Conservation (phyloP, 176 grass and related monocot species). For the Zoysia pacifica region DNA sequence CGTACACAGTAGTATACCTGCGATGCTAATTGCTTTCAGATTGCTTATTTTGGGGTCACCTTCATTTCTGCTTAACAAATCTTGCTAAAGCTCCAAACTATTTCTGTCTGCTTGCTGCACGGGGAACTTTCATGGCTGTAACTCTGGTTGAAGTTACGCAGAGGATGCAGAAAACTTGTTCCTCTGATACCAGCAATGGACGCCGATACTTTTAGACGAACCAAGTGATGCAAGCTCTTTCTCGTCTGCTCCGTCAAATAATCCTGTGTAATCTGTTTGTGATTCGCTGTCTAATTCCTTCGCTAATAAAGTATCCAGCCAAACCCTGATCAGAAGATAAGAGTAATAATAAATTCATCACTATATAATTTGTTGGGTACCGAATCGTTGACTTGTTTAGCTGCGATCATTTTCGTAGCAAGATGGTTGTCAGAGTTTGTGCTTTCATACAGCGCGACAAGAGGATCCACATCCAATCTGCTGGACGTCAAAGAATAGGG, state of each 20-base stretch:
- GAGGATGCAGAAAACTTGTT: not conserved
- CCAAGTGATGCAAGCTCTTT: not conserved
- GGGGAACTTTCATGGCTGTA: not conserved
- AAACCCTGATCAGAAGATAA: not conserved
- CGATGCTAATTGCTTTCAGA: no score
- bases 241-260: not conserved
- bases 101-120: slow-evolving; percentile 13
- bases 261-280: not conserved
- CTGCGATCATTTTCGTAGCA: not conserved
- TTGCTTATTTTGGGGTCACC: slow-evolving; percentile 38
- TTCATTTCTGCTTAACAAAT: slow-evolving; percentile 30
- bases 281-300: not conserved
- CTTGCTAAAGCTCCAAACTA: not conserved
- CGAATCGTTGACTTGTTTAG: slow-evolving; percentile 10
- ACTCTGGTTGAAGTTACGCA: slow-evolving; percentile 10
- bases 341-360: not conserved
- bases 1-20: no score
- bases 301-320: not conserved
- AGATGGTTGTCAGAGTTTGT: slow-evolving; percentile 16
- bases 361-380: not conserved
- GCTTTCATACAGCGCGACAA: not conserved
- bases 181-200: not conserved
- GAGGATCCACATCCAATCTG: not conserved
- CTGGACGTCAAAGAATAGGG: not conserved
- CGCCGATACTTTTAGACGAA: not conserved